Conservation (phyloP, 1,284 basidiomycete species). For the Jaminaea rosea region DNA sequence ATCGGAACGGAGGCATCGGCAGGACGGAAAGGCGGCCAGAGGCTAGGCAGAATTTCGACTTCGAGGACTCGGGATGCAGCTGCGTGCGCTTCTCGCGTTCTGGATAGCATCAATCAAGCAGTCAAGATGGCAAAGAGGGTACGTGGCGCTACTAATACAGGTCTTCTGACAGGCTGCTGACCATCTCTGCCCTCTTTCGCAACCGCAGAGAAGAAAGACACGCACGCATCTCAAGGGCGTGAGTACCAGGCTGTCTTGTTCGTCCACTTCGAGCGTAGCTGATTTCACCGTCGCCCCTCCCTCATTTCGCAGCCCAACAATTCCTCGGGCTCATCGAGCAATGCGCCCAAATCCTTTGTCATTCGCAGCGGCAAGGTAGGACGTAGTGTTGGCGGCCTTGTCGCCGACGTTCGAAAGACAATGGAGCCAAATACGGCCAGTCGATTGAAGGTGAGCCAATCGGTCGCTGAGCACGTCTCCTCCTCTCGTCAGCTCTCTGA, state of each 20-base stretch:
- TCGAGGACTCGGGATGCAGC: too few relatives aligned
- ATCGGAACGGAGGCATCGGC: too few relatives aligned
- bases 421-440: constrained; percentile 98
- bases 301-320: constrained; percentile 24
- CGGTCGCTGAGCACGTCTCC: too few relatives aligned
- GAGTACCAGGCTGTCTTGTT: neutral
- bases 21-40: too few relatives aligned
- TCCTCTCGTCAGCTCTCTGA: too few relatives aligned
- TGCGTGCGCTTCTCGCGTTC: too few relatives aligned
- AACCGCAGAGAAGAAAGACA: constrained; percentile 35
- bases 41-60: too few relatives aligned
- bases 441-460: constrained; percentile 54
- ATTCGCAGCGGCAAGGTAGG: constrained; percentile 92
- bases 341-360: constrained; percentile 58
- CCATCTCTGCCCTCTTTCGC: too few relatives aligned
- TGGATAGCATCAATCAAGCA: too few relatives aligned
- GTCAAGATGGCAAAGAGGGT: too few relatives aligned
- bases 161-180: too few relatives aligned
- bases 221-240: constrained; percentile 41
- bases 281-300: neutral
- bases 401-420: constrained; percentile 81
- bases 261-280: neutral
- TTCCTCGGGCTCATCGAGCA: constrained; percentile 17
- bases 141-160: too few relatives aligned
- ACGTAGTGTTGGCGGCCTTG: constrained; percentile 73